These are phyloP conservation scores for Trichomonas tenax DNA, from an alignment of 208 protist genomes.

Conservation along the genomic window DNA sequence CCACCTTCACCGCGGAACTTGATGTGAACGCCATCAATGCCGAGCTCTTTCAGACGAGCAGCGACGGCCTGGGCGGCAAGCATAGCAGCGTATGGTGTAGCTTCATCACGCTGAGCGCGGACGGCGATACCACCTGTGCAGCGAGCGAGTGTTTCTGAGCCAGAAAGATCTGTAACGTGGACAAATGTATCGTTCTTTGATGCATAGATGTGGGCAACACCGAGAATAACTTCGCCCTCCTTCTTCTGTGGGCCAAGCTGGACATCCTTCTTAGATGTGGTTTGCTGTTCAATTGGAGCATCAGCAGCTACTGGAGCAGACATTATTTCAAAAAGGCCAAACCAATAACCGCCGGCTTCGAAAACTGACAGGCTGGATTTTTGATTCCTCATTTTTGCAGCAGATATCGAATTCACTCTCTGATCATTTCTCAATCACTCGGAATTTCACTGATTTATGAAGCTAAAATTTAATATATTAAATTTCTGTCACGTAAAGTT, in stretches of 20 bases:
- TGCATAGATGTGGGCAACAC: slow-evolving; percentile 57
- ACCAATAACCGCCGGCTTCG: neutral
- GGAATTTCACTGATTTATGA: no score
- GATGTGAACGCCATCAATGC: slow-evolving; percentile 11
- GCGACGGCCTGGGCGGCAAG: slow-evolving; percentile 97
- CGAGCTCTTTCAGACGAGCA: slow-evolving; percentile 58
- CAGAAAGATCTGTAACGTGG: slow-evolving; percentile 62
- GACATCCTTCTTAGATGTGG: neutral
- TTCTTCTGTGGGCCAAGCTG: neutral
- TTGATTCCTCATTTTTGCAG: no score
- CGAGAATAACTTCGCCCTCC: neutral
- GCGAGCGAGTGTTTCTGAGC: slow-evolving; percentile 44
- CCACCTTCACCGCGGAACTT: neutral
- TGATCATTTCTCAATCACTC: no score
- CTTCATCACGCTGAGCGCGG: neutral
- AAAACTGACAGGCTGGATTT: no score
- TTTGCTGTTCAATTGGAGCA: neutral
- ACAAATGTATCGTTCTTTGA: slow-evolving; percentile 99
- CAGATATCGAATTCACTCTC: no score
- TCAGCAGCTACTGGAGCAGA: neutral
- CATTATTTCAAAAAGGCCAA: neutral
- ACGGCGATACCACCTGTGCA: slow-evolving; percentile 78
- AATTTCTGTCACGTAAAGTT: no score
- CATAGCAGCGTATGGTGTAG: slow-evolving; percentile 95
- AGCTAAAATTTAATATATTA: no score